These are phyloP conservation scores for Monilinia fructigena DNA, from an alignment of 2,329 filamentous ascomycete species.

Conservation along the genomic window DNA sequence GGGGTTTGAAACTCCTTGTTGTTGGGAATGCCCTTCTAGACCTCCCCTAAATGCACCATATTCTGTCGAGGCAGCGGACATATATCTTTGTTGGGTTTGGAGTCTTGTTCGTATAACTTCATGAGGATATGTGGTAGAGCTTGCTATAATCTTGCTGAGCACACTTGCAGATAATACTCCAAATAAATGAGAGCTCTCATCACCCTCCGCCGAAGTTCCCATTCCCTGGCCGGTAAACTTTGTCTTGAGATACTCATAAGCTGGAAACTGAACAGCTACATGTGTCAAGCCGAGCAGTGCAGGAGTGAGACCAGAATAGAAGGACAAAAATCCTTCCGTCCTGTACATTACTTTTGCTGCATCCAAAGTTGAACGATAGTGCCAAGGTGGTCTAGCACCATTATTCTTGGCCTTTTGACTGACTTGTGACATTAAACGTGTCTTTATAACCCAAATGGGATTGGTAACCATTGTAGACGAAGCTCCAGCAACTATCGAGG, in stretches of 20 bases:
- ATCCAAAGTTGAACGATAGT: constrained; percentile 86
- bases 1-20: constrained; percentile 25
- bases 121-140: constrained; percentile 93
- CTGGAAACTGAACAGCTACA: constrained; percentile 94
- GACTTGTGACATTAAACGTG: constrained; percentile 92
- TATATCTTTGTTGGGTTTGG: constrained; percentile 83
- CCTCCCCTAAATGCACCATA: constrained; percentile 48
- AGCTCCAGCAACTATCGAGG: constrained; percentile 84
- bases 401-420: constrained; percentile 54
- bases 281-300: constrained; percentile 89
- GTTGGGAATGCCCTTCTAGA: constrained; percentile 31
- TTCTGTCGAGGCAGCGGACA: constrained; percentile 51
- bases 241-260: constrained; percentile 91
- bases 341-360: constrained; percentile 95
- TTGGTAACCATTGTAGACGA: constrained; percentile 95
- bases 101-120: constrained; percentile 92
- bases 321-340: constrained; percentile 82
- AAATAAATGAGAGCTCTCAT: constrained; percentile 69
- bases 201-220: constrained; percentile 59
- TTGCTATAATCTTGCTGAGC: constrained; percentile 90
- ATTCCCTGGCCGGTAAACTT: constrained; percentile 87
- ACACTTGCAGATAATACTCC: constrained; percentile 88
- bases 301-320: constrained; percentile 92
- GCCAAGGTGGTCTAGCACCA: constrained; percentile 70
- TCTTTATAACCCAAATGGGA: constrained; percentile 99